Evolutionary conservation across 2,329 filamentous ascomycete genomes (phyloP).

Genomic region (Fusarium devonianum): DNA sequence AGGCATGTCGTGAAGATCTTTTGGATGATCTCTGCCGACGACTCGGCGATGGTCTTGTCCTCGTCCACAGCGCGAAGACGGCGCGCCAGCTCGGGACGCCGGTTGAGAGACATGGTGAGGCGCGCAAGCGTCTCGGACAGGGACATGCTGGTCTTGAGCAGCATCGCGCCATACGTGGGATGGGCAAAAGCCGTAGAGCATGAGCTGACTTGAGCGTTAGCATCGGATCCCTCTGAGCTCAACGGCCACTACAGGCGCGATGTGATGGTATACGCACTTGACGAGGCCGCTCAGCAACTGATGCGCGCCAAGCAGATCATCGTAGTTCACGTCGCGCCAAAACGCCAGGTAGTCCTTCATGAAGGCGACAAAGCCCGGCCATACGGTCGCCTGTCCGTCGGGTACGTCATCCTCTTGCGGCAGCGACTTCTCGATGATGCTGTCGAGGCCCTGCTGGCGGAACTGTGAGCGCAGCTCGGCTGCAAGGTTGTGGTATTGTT

Average conservation of each 20-base stretch:
- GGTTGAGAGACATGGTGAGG: slow-evolving; percentile 84
- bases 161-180: slow-evolving; percentile 78
- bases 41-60: slow-evolving; percentile 80
- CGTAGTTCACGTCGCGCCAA: slow-evolving; percentile 79
- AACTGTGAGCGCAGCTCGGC: slow-evolving; percentile 70
- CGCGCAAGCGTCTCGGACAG: slow-evolving; percentile 81
- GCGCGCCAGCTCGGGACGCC: slow-evolving; percentile 77
- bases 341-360: slow-evolving; percentile 83
- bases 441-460: slow-evolving; percentile 61
- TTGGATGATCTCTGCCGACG: slow-evolving; percentile 86
- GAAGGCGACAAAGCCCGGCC: slow-evolving; percentile 80
- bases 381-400: slow-evolving; percentile 70
- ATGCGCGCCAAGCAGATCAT: slow-evolving; percentile 78
- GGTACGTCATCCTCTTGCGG: slow-evolving; percentile 70
- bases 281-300: slow-evolving; percentile 75
- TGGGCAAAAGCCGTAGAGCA: slow-evolving; percentile 84
- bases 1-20: slow-evolving; percentile 91
- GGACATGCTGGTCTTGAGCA: slow-evolving; percentile 84
- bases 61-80: slow-evolving; percentile 69
- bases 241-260: neutral
- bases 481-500: slow-evolving; percentile 72
- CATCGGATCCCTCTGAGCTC: neutral
- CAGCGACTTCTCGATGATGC: slow-evolving; percentile 68
- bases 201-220: slow-evolving; percentile 60
- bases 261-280: slow-evolving; percentile 64